A percentile compares a stretch with the other conserved stretches of the same genome.
Evolutionary conservation across 1,284 basidiomycete genomes (phyloP).

Genomic region (Fomitopsis schrenkii): DNA sequence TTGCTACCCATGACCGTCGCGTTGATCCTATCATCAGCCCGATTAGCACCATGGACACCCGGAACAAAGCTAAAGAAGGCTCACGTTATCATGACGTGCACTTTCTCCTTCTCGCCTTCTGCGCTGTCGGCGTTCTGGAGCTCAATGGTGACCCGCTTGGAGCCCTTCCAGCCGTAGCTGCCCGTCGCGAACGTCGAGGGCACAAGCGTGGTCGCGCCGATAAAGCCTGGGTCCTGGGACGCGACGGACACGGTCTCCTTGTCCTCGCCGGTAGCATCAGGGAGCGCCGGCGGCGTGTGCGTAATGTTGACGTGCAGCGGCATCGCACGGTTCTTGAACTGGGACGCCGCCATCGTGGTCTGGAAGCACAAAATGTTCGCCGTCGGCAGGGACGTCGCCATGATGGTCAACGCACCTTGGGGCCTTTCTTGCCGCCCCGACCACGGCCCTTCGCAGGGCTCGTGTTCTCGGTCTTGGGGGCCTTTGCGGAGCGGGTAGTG

Average conservation of each 20-base stretch:
- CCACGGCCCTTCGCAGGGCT: slow-evolving; percentile 20
- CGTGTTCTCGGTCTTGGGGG: slow-evolving; percentile 38
- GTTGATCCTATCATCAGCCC: slow-evolving; percentile 50
- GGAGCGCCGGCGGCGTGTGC: slow-evolving; percentile 54
- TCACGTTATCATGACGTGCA: slow-evolving; percentile 73
- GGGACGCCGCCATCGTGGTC: slow-evolving; percentile 42
- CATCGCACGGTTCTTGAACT: slow-evolving; percentile 61
- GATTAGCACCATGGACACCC: neutral
- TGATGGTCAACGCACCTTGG: slow-evolving; percentile 37
- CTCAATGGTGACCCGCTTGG: slow-evolving; percentile 62
- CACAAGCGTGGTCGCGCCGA: slow-evolving; percentile 53
- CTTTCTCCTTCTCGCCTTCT: slow-evolving; percentile 49
- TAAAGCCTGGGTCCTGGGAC: slow-evolving; percentile 52
- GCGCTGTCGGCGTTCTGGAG: slow-evolving; percentile 45
- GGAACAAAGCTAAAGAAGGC: slow-evolving; percentile 25
- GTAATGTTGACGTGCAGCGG: slow-evolving; percentile 68
- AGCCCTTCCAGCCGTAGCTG: slow-evolving; percentile 80
- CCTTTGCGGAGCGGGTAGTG: slow-evolving; percentile 44
- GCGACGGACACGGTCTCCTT: slow-evolving; percentile 22
- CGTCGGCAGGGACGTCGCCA: neutral
- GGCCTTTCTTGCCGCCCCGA: slow-evolving; percentile 32
- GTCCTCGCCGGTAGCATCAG: slow-evolving; percentile 24
- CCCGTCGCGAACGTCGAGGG: slow-evolving; percentile 65
- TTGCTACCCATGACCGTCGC: slow-evolving; percentile 77
- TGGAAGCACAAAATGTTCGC: slow-evolving; percentile 16